phyloP scores from a whole-genome alignment of 2,329 filamentous ascomycete species.

The Rasamsonia emersonii region DNA sequence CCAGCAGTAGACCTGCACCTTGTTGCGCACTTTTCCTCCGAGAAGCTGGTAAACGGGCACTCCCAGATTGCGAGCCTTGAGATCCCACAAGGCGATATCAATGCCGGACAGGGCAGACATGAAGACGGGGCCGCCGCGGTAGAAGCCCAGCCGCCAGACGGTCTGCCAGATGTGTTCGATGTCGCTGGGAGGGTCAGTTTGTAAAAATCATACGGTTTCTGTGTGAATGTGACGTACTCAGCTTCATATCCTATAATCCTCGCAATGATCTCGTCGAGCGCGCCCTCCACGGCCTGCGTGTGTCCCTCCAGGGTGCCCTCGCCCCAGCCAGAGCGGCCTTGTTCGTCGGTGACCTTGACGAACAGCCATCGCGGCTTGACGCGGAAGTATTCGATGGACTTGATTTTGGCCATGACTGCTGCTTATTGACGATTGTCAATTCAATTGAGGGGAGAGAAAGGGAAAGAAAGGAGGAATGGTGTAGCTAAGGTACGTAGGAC shows the following conservation, averaged over 20 bases:
- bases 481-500: no score
- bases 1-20: slow-evolving; percentile 67
- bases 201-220: slow-evolving; percentile 1
- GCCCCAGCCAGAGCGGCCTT: slow-evolving; percentile 60
- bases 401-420: slow-evolving; percentile 62
- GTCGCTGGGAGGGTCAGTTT: slow-evolving; percentile 41
- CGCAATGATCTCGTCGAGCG: slow-evolving; percentile 57
- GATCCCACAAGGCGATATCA: slow-evolving; percentile 72
- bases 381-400: slow-evolving; percentile 62
- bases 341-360: slow-evolving; percentile 64
- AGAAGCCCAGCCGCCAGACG: slow-evolving; percentile 63
- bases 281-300: slow-evolving; percentile 64
- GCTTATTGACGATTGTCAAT: no score
- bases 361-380: slow-evolving; percentile 70
- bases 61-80: slow-evolving; percentile 56
- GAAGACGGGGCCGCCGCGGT: slow-evolving; percentile 68
- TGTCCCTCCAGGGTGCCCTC: slow-evolving; percentile 68
- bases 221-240: slow-evolving; percentile 41
- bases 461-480: no score
- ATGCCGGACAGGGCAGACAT: slow-evolving; percentile 72
- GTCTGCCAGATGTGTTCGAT: slow-evolving; percentile 77
- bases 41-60: slow-evolving; percentile 66
- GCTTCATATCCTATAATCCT: slow-evolving; percentile 60
- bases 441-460: no score
- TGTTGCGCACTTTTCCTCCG: slow-evolving; percentile 62